phyloP scores from a whole-genome alignment of 805 yeast genomes.

The Ogataea pignaliae region DNA sequence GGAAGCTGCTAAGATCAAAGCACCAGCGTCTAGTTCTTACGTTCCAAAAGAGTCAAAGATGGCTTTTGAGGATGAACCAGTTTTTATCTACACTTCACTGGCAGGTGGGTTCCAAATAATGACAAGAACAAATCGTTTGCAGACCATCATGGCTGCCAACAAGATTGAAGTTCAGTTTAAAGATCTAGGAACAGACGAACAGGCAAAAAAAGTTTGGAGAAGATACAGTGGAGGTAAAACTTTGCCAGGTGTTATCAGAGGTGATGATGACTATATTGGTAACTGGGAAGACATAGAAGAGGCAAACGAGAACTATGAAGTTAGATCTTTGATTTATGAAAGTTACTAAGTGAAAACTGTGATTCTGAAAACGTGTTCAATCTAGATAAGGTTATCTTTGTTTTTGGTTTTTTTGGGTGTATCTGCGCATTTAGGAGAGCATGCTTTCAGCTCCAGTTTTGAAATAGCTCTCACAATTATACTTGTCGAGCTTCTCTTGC shows the following conservation, averaged over 20 bases:
- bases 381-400: too few species aligned
- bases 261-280: slow-evolving; percentile 76
- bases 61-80: slow-evolving; percentile 50
- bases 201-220: slow-evolving; percentile 81
- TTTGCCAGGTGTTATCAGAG: slow-evolving; percentile 83
- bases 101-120: slow-evolving; percentile 84
- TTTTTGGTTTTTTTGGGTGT: too few species aligned
- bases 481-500: too few species aligned
- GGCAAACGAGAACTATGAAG: slow-evolving; percentile 73
- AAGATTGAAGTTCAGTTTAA: slow-evolving; percentile 60
- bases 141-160: slow-evolving; percentile 72
- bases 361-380: too few species aligned
- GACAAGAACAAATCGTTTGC: slow-evolving; percentile 70
- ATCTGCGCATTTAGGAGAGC: too few species aligned
- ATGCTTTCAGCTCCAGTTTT: too few species aligned
- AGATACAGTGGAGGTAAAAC: slow-evolving; percentile 66
- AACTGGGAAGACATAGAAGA: slow-evolving; percentile 84
- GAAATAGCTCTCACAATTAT: too few species aligned
- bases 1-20: slow-evolving; percentile 20
- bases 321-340: slow-evolving; percentile 61
- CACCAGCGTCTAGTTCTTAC: slow-evolving; percentile 18
- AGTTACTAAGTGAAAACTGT: slow-evolving; percentile 35
- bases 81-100: slow-evolving; percentile 76
- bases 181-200: slow-evolving; percentile 84
- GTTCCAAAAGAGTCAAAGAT: slow-evolving; percentile 31